phyloP scores from a whole-genome alignment of 345 rosid species.

The Hibiscus mutabilis region DNA sequence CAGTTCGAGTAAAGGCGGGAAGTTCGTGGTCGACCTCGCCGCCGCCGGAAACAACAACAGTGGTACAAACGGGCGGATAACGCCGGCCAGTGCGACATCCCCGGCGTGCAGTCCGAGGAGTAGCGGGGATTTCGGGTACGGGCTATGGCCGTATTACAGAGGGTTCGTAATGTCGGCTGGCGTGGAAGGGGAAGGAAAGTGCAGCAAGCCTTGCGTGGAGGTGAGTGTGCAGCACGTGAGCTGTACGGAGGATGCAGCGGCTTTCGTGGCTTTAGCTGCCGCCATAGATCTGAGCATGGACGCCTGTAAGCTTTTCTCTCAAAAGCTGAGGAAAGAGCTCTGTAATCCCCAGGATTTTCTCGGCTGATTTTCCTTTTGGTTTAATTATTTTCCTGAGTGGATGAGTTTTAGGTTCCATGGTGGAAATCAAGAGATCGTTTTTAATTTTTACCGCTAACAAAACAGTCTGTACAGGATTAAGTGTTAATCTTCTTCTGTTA shows the following conservation, averaged over 20 bases:
- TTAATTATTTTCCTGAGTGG: background rate
- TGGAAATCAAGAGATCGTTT: background rate
- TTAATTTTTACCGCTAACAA: slow-evolving; percentile 12
- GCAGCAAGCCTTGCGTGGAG: slow-evolving; percentile 82
- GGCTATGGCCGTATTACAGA: slow-evolving; percentile 59
- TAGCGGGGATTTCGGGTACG: slow-evolving; percentile 69
- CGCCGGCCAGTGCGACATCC: slow-evolving; percentile 34
- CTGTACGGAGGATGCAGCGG: slow-evolving; percentile 91
- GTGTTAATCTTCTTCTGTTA: background rate
- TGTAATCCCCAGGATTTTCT: slow-evolving; percentile 38
- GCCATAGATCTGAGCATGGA: slow-evolving; percentile 91
- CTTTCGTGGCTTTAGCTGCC: slow-evolving; percentile 83
- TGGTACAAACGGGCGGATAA: slow-evolving; percentile 26
- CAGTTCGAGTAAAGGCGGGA: slow-evolving; percentile 13
- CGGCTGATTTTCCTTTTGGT: slow-evolving; percentile 13
- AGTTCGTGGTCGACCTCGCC: background rate
- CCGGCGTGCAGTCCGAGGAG: slow-evolving; percentile 75
- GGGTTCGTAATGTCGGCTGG: slow-evolving; percentile 87
- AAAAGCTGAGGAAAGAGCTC: slow-evolving; percentile 78
- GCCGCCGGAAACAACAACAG: background rate
- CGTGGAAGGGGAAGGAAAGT: slow-evolving; percentile 79
- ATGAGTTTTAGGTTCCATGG: slow-evolving; percentile 21
- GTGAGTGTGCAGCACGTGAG: slow-evolving; percentile 87
- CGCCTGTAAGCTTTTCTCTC: slow-evolving; percentile 82
- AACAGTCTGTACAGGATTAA: slow-evolving; percentile 21